Base-by-base conservation (phyloP, 164 flowering plant species). In the Annona cherimola region DNA sequence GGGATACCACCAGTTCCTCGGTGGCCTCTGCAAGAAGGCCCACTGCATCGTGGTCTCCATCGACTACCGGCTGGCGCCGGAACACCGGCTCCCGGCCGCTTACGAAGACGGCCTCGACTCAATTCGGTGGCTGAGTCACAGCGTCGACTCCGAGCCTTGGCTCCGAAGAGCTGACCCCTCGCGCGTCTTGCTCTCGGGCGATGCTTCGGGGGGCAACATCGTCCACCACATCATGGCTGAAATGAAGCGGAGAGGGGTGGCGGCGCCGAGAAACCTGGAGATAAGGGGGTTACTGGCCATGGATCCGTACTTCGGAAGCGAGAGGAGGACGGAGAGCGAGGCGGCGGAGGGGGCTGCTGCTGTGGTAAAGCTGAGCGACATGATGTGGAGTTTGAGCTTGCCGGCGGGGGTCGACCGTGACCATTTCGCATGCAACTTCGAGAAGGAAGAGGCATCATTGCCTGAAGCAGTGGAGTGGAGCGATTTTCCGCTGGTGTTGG, bases 151-250 rank as follows among this genome's bases (percentile, higher is more conserved):
- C 64, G 69, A 60, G 39, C 80, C 84, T 7, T 93, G 88, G 89
- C 1, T 9, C 74, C 64, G 69, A 60, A 69, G 14, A 16, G 89
- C 88, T 40, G 93, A 91, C 75, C 84, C 84, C 18, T 83, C 86
- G 5, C 76, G 86, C 0, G 87, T 93, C 35, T 93, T 91, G 75
- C 89, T 93, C 59, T 84, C 90, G 0, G 96, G 98, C 0, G 98
- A 93, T 72, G 91, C 96, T 73, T 93, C 96, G 7, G 96, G 98
- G 40, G 98, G 86, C 8, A 91, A 93, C 83, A 90, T 93, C 42
- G 82, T 78, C 14, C 92, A 91, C 78, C 80, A 89, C 43, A 89
- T 93, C 9, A 91, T 88, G 1, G 45, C 82, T 4, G 59, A 8
- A 54, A 54, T 54, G 59, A 8, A 16, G 16, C 11, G 41, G 42